Base-by-base conservation (phyloP, 2,329 filamentous ascomycete genomes). In the Cladosporium sp. region DNA sequence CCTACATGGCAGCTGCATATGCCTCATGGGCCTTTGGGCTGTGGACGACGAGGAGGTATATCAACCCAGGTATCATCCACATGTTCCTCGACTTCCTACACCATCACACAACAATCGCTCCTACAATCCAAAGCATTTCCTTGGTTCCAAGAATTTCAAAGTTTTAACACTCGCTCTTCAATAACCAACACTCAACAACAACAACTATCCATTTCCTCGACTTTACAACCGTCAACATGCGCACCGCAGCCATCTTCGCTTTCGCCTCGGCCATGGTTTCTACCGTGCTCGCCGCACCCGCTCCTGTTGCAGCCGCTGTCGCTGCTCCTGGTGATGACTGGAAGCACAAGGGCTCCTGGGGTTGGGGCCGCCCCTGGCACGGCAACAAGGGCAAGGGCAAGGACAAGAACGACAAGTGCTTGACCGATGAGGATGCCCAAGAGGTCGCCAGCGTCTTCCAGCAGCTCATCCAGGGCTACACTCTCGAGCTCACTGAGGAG, bases 401-500 rank as follows among this genome's bases (percentile, higher is more conserved):
- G 46, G 58, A 33, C 53, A 67, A 69, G 40, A 26, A 63, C 12
- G 16, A 62, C 31, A 56, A 60, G 57, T 75, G 73, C 67, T 56
- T 75, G 60, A 71, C 65, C 35, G 67, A 69, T 16, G 57, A 67
- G 40, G 71, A 75, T 53, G 71, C 69, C 21, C 62, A 66, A 5
- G 65, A 68, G 23, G 70, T 70, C 35, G 73, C 69, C 37, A 70
- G 69, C 21, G 70, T 71, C 67, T 75, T 75, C 69, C 72, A 71
- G 49, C 67, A 70, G 60, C 70, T 74, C 62, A 73, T 74, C 65
- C 70, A 70, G 52, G 70, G 71, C 66, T 75, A 75, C 68, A 71
- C 71, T 16, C 69, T 70, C 33, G 70, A 70, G 61, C 68, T 73
- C 29, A 73, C 73, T 0, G 67, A 72, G 21, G 69, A 69, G 21